Conservation (phyloP, 208 protist species). For the Leishmania tarentolae region DNA sequence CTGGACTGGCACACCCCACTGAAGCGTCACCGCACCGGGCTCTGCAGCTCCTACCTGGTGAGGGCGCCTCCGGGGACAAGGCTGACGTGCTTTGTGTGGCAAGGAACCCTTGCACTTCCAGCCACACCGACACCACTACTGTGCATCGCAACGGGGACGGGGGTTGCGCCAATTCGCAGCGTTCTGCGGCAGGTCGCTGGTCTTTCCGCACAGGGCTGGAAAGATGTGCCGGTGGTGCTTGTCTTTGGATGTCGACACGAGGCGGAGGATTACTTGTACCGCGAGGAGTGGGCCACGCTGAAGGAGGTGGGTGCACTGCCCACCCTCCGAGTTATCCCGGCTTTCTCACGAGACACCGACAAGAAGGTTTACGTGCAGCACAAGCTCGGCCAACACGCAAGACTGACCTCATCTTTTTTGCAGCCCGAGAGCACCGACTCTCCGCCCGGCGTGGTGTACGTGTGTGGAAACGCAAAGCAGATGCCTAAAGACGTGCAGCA, state of each 20-base stretch:
- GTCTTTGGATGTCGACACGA: conserved; percentile 81
- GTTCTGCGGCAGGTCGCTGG: conserved; percentile 74
- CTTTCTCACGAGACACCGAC: conserved; percentile 80
- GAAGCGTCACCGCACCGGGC: conserved; percentile 63
- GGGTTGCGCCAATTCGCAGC: conserved; percentile 76
- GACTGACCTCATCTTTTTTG: conserved; percentile 53
- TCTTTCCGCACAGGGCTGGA: conserved; percentile 24
- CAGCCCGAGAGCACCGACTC: conserved; percentile 24
- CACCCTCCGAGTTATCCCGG: conserved; percentile 63
- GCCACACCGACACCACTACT: conserved; percentile 54
- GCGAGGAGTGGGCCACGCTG: conserved; percentile 59
- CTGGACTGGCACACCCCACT: conserved; percentile 81
- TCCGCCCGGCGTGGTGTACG: conserved; percentile 44
- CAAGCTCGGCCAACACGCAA: conserved; percentile 69
- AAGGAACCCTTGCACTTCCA: conserved; percentile 59
- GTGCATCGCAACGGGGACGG: conserved; percentile 80
- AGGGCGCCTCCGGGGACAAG: conserved; percentile 33
- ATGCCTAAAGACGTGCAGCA: conserved; percentile 81
- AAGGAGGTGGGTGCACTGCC: conserved; percentile 30
- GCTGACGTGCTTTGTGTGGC: conserved; percentile 74
- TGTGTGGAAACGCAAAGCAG: conserved; percentile 88
- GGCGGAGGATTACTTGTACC: conserved; percentile 79
- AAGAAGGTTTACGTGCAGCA: conserved; percentile 91
- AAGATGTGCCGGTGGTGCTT: conserved; percentile 64
- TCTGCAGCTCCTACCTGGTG: conserved; percentile 70